Percentiles rank a stretch among this genome's conserved stretches.
phyloP scores from a whole-genome alignment of 73 alveolate species.

The Symbiodinium natans region DNA sequence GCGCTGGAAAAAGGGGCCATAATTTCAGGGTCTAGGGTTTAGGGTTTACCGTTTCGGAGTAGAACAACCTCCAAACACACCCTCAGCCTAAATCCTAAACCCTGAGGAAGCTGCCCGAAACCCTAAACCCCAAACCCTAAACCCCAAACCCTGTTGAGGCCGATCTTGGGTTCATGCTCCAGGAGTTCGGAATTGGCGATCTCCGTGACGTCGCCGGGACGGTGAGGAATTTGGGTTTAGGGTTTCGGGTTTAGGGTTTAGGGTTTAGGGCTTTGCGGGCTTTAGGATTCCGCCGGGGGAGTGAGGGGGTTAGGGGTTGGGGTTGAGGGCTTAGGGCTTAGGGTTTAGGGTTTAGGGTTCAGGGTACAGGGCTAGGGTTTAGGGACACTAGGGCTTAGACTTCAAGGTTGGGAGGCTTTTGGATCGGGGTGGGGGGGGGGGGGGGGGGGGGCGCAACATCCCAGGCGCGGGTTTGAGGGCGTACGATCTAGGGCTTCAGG shows the following conservation, averaged over 20 bases:
- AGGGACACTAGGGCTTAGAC: neutral
- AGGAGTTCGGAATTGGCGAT: constrained; percentile 86
- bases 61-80: too few relatives aligned
- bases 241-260: neutral
- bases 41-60: too few relatives aligned
- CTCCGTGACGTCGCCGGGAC: neutral
- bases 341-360: neutral
- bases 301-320: neutral
- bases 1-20: too few relatives aligned
- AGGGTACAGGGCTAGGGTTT: neutral
- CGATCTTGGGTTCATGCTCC: constrained; percentile 47
- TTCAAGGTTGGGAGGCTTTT: too few relatives aligned
- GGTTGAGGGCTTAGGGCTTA: neutral
- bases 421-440: too few relatives aligned
- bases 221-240: neutral
- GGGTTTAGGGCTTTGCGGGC: neutral
- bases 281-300: too few relatives aligned
- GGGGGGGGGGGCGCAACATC: too few relatives aligned
- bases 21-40: too few relatives aligned
- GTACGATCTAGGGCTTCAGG: too few relatives aligned
- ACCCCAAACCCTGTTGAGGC: neutral
- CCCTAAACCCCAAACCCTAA: neutral
- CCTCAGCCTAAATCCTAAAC: too few relatives aligned
- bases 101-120: too few relatives aligned
- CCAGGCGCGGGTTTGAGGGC: too few relatives aligned